A percentile compares a stretch with the other conserved stretches of the same genome.
These are phyloP conservation scores for Phytophthora pseudosyringae DNA, from an alignment of 352 stramenopile species.

Conservation along the genomic window DNA sequence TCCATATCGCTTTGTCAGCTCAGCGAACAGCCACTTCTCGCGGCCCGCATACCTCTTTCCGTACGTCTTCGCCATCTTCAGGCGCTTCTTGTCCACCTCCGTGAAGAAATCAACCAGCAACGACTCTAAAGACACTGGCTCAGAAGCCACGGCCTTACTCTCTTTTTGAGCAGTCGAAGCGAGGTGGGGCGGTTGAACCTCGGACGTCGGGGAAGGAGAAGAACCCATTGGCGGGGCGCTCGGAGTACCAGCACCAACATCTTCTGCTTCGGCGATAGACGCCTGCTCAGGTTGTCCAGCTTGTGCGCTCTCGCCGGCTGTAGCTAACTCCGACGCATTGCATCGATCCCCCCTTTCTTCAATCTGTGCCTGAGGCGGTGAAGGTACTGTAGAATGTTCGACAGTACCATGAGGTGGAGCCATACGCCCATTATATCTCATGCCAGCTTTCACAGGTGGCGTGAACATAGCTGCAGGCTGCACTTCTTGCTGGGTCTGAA, in stretches of 20 bases:
- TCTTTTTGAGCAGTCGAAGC: slow-evolving; percentile 10
- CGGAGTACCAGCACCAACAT: background rate
- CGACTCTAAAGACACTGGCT: slow-evolving; percentile 51
- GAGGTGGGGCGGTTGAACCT: background rate
- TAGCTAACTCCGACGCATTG: background rate
- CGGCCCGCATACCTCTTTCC: slow-evolving; percentile 67
- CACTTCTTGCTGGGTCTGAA: slow-evolving; percentile 12
- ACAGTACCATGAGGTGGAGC: background rate
- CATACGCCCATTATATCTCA: background rate
- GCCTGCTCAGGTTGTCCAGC: background rate
- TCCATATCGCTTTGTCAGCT: slow-evolving; percentile 72
- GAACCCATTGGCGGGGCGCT: slow-evolving; percentile 7
- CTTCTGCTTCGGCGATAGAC: background rate
- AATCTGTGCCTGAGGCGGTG: background rate
- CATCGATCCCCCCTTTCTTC: too few relatives aligned
- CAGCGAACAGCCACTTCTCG: slow-evolving; percentile 71
- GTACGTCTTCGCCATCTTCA: slow-evolving; percentile 74
- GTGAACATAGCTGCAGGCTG: background rate
- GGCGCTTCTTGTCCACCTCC: slow-evolving; percentile 58
- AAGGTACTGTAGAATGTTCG: background rate
- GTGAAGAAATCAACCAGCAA: slow-evolving; percentile 73
- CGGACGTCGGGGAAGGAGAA: background rate
- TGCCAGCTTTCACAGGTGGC: background rate
- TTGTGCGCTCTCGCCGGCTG: background rate
- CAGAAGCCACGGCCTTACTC: background rate